These are phyloP conservation scores for Candida odintsovae DNA, from an alignment of 805 yeast genomes.

Conservation along the genomic window DNA sequence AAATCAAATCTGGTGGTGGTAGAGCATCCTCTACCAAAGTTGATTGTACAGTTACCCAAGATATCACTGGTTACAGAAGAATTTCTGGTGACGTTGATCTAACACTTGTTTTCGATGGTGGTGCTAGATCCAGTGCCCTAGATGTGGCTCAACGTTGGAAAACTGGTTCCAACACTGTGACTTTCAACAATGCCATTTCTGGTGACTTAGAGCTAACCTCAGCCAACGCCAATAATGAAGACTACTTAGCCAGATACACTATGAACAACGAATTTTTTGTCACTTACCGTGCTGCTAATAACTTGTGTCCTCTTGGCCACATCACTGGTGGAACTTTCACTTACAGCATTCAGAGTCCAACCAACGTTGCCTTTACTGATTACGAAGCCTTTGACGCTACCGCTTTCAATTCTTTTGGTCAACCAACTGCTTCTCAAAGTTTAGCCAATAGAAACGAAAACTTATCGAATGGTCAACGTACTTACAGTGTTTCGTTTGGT, in stretches of 20 bases:
- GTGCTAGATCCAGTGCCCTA: constrained; percentile 6
- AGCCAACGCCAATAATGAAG: neutral
- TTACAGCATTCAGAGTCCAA: neutral
- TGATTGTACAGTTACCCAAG: constrained; percentile 7
- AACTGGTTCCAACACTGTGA: constrained; percentile 10
- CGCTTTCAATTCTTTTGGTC: neutral
- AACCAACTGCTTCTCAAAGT: neutral
- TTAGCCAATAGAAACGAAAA: neutral
- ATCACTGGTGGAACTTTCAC: constrained; percentile 8
- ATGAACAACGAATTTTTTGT: constrained; percentile 13
- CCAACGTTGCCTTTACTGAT: neutral
- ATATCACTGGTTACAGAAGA: constrained; percentile 1
- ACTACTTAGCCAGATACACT: constrained; percentile 6
- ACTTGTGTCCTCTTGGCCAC: constrained; percentile 2
- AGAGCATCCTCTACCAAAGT: constrained; percentile 2
- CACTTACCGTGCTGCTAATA: constrained; percentile 5
- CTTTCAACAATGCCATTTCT: constrained; percentile 10
- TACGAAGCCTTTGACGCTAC: neutral
- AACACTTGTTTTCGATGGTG: constrained; percentile 10
- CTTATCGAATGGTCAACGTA: neutral
- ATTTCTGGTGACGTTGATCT: constrained; percentile 7
- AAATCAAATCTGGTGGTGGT: constrained; percentile 10
- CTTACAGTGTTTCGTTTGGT: constrained; percentile 4
- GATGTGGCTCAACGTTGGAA: constrained; percentile 9
- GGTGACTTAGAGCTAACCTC: neutral